These are phyloP conservation scores for Uronychia binucleata DNA, from an alignment of 73 alveolate genomes.

Conservation along the genomic window DNA sequence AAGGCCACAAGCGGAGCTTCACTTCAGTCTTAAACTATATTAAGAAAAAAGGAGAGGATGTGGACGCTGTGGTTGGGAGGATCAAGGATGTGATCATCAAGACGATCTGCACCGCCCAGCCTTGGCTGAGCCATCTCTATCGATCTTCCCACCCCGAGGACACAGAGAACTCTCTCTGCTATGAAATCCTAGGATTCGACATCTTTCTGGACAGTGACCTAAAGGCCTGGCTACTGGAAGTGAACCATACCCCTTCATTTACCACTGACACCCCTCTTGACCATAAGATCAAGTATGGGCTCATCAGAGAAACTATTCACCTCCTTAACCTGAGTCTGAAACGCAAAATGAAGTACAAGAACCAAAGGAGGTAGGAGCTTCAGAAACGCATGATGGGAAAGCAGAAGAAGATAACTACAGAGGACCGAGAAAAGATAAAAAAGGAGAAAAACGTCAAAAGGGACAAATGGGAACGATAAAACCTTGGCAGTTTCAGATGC, in stretches of 20 bases:
- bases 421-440: too few species aligned
- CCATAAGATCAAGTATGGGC: slow-evolving; percentile 70
- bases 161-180: slow-evolving; percentile 50
- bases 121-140: slow-evolving; percentile 35
- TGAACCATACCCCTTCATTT: slow-evolving; percentile 86
- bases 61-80: slow-evolving; percentile 17
- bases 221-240: slow-evolving; percentile 91
- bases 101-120: slow-evolving; percentile 44
- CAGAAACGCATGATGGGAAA: slow-evolving; percentile 36
- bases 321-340: slow-evolving; percentile 31
- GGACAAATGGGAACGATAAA: background rate
- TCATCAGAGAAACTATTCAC: slow-evolving; percentile 78
- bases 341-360: slow-evolving; percentile 3
- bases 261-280: slow-evolving; percentile 87
- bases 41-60: slow-evolving; percentile 34
- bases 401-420: slow-evolving; percentile 1
- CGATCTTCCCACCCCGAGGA: slow-evolving; percentile 43
- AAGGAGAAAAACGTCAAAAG: background rate
- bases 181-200: slow-evolving; percentile 68
- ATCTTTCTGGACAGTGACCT: slow-evolving; percentile 79
- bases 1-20: slow-evolving; percentile 63
- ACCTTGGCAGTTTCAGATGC: too few species aligned
- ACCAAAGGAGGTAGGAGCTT: slow-evolving; percentile 25
- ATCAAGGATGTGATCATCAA: slow-evolving; percentile 56
- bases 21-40: slow-evolving; percentile 25